Percentiles rank a stretch among this genome's conserved stretches.
Evolutionary conservation across 192 early-diverging fungal genomes (phyloP).

Genomic region (Coemansia sp.): DNA sequence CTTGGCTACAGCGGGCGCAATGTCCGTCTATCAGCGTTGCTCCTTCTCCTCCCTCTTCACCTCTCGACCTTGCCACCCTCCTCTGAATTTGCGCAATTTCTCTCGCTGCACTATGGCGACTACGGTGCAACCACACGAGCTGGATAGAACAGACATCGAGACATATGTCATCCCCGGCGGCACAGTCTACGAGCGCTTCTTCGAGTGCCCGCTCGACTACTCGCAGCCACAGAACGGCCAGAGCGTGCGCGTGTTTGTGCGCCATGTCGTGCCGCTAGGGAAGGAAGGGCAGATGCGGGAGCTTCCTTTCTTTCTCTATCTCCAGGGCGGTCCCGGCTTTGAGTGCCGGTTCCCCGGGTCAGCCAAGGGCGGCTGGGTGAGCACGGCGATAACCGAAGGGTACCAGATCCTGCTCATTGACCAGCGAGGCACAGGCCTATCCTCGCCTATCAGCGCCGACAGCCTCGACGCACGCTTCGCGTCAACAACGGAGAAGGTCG

Average conservation of each 20-base stretch:
- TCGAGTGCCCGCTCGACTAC: slow-evolving; percentile 58
- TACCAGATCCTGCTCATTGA: slow-evolving; percentile 68
- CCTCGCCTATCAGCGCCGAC: slow-evolving; percentile 57
- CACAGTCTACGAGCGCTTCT: slow-evolving; percentile 60
- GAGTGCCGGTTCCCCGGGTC: slow-evolving; percentile 52
- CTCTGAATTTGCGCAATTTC: slow-evolving; percentile 1
- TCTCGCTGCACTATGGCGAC: not conserved
- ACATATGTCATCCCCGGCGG: slow-evolving; percentile 56
- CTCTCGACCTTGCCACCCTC: not conserved
- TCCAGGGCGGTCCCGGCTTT: slow-evolving; percentile 64
- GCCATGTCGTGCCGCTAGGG: slow-evolving; percentile 57
- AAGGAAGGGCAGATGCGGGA: slow-evolving; percentile 51
- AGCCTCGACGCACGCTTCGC: slow-evolving; percentile 47
- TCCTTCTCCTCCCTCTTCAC: not conserved
- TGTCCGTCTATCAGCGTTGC: not conserved
- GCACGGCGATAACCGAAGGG: slow-evolving; percentile 58
- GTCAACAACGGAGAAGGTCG: slow-evolving; percentile 56
- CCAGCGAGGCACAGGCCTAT: slow-evolving; percentile 68
- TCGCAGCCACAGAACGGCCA: slow-evolving; percentile 15
- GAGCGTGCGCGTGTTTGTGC: slow-evolving; percentile 53
- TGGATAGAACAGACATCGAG: slow-evolving; percentile 55
- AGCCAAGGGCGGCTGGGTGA: slow-evolving; percentile 54
- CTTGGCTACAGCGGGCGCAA: not conserved
- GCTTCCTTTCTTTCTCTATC: slow-evolving; percentile 58
- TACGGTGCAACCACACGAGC: slow-evolving; percentile 24